Base-by-base conservation (phyloP, 1,284 basidiomycete genomes). In the Anthracocystis setariae region DNA sequence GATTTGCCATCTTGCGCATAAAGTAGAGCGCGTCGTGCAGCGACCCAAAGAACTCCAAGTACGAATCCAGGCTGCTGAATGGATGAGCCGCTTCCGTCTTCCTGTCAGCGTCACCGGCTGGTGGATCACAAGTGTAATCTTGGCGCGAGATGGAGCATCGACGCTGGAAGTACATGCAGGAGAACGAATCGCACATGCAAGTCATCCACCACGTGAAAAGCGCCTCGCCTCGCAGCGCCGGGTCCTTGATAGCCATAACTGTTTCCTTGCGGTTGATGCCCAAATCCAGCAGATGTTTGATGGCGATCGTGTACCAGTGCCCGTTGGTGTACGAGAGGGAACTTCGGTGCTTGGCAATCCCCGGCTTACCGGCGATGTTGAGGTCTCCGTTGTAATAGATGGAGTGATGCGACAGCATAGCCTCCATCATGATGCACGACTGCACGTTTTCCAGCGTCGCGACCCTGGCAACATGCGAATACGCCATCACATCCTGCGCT, bases 401-500 rank as follows among this genome's bases (percentile, higher is more conserved):
- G 4, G 64, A 67, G 13, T 60, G 65, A 58, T 66, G 69, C 43
- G 49, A 32, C 45, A 77, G 68, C 39, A 76, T 45, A 2, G 73
- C 46, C 51, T 77, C 73, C 48, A 76, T 60, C 53, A 79, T 38
- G 25, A 78, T 40, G 38, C 71, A 71, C 0, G 74, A 72, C 49
- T 76, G 75, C 43, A 92, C 89, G 84, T 93, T 91, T 78, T 94
- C 90, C 32, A 89, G 84, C 42, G 87, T 88, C n/a, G 92, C 88
- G 48, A 92, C 84, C 47, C 92, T 88, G 82, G 91, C 91, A 13
- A 92, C 90, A 84, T 92, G 92, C 79, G 92, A 86, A 44, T 88
- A 87, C 85, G 95, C 94, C 51, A 91, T 78, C 8, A 78, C 57
- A 15, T 79, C 77, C 29, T 76, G 67, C 8, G 72, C 76, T 52